phyloP scores from a whole-genome alignment of 352 stramenopile species.

The Pythium pectinolyticum region DNA sequence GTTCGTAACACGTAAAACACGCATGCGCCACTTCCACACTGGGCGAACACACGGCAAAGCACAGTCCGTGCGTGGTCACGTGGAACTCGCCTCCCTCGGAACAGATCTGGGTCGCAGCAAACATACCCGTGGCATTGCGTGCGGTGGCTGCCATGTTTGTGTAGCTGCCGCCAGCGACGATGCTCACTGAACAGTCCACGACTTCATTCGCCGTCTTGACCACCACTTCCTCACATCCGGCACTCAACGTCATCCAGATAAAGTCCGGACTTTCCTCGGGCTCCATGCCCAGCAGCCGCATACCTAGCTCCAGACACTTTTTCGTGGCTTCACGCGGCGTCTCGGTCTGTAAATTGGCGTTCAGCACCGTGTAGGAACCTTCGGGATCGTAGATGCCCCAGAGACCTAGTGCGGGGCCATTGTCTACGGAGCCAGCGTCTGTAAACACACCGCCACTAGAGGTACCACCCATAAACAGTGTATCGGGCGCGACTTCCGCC shows the following conservation, averaged over 20 bases:
- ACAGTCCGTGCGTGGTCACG: conserved; percentile 67
- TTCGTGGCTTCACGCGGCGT: conserved; percentile 62
- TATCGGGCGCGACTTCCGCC: conserved; percentile 57
- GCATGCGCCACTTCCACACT: conserved; percentile 78
- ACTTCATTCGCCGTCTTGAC: conserved; percentile 68
- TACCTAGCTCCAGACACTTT: conserved; percentile 63
- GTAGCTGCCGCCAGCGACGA: conserved; percentile 43
- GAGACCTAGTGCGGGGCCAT: conserved; percentile 49
- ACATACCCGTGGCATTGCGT: too few species aligned
- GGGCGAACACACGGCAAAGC: conserved; percentile 76
- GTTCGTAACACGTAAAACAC: conserved; percentile 84
- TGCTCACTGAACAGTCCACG: conserved; percentile 68
- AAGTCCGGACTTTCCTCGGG: conserved; percentile 77
- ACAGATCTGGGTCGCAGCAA: conserved; percentile 71
- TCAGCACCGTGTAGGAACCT: conserved; percentile 78
- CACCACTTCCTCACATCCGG: conserved; percentile 67
- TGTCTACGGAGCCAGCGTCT: conserved; percentile 37
- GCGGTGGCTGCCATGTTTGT: conserved; percentile 17
- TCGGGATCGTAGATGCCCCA: conserved; percentile 86
- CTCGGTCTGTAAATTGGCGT: conserved; percentile 59
- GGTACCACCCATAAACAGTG: conserved; percentile 80
- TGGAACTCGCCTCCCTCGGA: conserved; percentile 64
- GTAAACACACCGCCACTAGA: conserved; percentile 70
- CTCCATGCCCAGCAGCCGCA: conserved; percentile 73
- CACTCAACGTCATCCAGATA: conserved; percentile 66